Conservation (phyloP, 441 rosid genomes). For the Euphorbia schlechtendalii region DNA sequence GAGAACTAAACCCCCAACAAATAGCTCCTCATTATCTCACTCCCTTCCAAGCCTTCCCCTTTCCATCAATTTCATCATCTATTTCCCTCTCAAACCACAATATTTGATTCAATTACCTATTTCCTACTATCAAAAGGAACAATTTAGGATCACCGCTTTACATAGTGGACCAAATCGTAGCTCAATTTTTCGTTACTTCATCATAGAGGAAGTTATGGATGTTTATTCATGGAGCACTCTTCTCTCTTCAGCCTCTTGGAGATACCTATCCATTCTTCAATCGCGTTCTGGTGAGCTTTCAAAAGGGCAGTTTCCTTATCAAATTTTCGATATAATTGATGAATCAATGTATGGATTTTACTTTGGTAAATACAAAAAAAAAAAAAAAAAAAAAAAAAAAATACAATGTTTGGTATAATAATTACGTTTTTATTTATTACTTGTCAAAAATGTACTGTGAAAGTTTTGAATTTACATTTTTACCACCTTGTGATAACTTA, state of each 20-base stretch:
- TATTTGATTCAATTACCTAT: not conserved
- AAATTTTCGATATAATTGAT: slow-evolving; percentile 7
- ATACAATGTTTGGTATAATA: too few species aligned
- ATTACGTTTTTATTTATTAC: too few species aligned
- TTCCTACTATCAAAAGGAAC: not conserved
- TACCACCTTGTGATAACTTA: too few species aligned
- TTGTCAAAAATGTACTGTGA: too few species aligned
- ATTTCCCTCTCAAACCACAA: not conserved
- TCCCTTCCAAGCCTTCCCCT: slow-evolving; percentile 7
- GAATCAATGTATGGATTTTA: not conserved
- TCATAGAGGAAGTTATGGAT: slow-evolving; percentile 49
- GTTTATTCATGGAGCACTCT: slow-evolving; percentile 85
- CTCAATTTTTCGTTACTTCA: not conserved
- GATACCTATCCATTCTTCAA: slow-evolving; percentile 67
- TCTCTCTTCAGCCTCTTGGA: slow-evolving; percentile 72
- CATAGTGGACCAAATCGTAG: not conserved
- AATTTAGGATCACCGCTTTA: slow-evolving; percentile 10
- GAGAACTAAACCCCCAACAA: not conserved
- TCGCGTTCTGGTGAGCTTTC: slow-evolving; percentile 64
- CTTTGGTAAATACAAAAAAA: too few species aligned
- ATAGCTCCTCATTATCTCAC: slow-evolving; percentile 15
- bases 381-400: too few species aligned
- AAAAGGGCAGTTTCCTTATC: not conserved
- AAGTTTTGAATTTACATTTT: too few species aligned
- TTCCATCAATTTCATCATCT: slow-evolving; percentile 11